Conservation (phyloP, 306 rosid species). For the Lupinus albus region DNA sequence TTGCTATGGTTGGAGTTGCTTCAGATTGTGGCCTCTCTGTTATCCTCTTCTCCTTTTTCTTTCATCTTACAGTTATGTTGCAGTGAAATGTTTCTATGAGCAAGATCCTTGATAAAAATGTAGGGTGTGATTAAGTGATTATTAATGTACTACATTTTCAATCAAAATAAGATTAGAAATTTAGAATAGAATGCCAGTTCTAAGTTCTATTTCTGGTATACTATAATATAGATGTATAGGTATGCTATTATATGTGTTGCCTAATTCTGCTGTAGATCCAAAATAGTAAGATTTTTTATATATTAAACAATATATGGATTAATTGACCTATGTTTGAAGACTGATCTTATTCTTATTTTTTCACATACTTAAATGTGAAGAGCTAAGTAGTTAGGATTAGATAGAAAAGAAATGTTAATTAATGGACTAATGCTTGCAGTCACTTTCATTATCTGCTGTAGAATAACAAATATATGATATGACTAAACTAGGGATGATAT, state of each 20-base stretch:
- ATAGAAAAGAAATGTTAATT: background rate
- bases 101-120: too few relatives aligned
- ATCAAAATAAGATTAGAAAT: too few relatives aligned
- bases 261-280: background rate
- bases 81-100: background rate
- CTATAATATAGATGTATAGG: too few relatives aligned
- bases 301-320: background rate
- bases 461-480: slow-evolving; percentile 15
- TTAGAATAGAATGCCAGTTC: too few relatives aligned
- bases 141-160: too few relatives aligned
- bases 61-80: background rate
- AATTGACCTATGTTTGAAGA: background rate
- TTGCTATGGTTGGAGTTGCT: background rate
- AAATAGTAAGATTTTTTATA: background rate
- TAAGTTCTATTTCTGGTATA: too few relatives aligned
- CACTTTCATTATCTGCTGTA: slow-evolving; percentile 26
- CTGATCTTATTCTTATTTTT: slow-evolving; percentile 23
- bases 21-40: background rate
- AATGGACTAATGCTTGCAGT: slow-evolving; percentile 3
- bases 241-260: too few relatives aligned
- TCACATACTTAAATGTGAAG: slow-evolving; percentile 21
- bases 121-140: too few relatives aligned
- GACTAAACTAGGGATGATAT: background rate
- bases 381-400: background rate
- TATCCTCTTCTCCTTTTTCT: background rate